phyloP scores from a whole-genome alignment of 2,329 filamentous ascomycete species.

The Chrysosporium keratinophilum region DNA sequence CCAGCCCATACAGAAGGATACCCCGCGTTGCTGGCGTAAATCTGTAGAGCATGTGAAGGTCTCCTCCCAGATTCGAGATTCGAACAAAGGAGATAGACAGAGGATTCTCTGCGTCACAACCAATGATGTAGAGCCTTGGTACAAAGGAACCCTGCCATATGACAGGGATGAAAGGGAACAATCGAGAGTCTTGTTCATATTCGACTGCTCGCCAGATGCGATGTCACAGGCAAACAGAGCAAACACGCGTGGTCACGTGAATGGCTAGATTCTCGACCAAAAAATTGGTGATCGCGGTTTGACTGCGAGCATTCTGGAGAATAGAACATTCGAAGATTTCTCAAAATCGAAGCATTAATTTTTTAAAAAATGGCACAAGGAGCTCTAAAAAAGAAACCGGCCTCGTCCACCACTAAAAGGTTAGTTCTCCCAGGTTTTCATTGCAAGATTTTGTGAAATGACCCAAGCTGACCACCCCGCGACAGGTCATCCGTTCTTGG shows the following conservation, averaged over 20 bases:
- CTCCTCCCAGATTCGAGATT: too few species aligned
- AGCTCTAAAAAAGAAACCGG: constrained; percentile 38
- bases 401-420: constrained; percentile 28
- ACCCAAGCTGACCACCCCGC: background rate
- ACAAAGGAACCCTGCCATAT: too few species aligned
- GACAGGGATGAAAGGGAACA: too few species aligned
- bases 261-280: background rate
- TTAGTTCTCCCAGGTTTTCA: constrained; percentile 19
- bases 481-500: constrained; percentile 25
- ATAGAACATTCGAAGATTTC: background rate
- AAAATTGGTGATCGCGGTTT: background rate
- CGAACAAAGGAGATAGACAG: too few species aligned
- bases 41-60: too few species aligned
- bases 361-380: constrained; percentile 38
- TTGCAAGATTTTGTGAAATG: background rate
- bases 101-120: too few species aligned
- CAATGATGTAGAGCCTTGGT: too few species aligned
- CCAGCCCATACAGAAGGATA: too few species aligned
- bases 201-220: background rate
- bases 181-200: background rate
- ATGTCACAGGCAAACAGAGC: background rate
- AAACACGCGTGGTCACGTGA: background rate
- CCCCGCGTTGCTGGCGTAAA: too few species aligned
- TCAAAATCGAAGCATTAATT: background rate
- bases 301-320: background rate